phyloP scores from a whole-genome alignment of 192 early-diverging fungal species.

The Linnemannia elongata region DNA sequence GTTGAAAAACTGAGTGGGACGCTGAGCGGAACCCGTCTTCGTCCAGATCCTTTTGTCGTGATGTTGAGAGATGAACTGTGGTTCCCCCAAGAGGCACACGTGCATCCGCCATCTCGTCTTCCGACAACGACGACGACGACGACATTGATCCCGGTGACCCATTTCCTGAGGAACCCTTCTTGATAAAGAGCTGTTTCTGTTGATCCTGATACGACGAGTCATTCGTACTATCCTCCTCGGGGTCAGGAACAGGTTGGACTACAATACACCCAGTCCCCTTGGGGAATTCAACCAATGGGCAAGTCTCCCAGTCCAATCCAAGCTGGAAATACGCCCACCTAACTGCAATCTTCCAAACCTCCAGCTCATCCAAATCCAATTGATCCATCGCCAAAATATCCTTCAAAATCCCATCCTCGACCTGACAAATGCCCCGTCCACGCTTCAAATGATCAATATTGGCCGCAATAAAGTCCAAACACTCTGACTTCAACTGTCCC shows the following conservation, averaged over 20 bases:
- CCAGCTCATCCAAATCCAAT: slow-evolving; percentile 51
- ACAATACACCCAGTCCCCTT: slow-evolving; percentile 41
- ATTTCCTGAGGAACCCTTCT: background rate
- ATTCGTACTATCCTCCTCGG: background rate
- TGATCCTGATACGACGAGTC: background rate
- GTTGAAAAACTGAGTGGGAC: slow-evolving; percentile 44
- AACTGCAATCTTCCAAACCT: slow-evolving; percentile 57
- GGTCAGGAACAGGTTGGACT: slow-evolving; percentile 15
- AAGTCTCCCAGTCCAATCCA: slow-evolving; percentile 42
- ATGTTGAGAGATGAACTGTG: background rate
- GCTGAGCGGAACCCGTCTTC: slow-evolving; percentile 34
- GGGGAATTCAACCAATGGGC: slow-evolving; percentile 43
- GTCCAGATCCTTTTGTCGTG: background rate
- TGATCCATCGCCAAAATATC: slow-evolving; percentile 54
- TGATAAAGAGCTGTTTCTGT: background rate
- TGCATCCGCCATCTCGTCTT: background rate
- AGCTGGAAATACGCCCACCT: slow-evolving; percentile 43
- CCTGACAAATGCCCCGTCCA: slow-evolving; percentile 32
- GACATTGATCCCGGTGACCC: background rate
- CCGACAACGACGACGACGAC: slow-evolving; percentile 1
- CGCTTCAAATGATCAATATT: slow-evolving; percentile 46
- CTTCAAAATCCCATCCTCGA: slow-evolving; percentile 40
- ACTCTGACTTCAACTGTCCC: slow-evolving; percentile 27
- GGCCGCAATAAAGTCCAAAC: slow-evolving; percentile 47
- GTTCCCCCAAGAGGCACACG: background rate